Conservation (phyloP, 78 protist species). For the Tieghemostelium lacteum region DNA sequence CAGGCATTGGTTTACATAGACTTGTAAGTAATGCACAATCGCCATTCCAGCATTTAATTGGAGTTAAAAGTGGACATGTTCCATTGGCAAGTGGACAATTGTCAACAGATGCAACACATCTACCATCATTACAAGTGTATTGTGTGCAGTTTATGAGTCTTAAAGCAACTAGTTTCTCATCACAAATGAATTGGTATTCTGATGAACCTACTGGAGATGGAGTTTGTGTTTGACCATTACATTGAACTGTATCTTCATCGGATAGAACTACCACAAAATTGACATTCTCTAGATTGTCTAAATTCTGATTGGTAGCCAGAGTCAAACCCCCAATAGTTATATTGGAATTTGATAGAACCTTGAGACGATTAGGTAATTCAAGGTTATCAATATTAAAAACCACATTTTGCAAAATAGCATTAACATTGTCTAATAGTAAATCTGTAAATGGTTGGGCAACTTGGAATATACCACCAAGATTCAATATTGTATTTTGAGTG, state of each 20-base stretch:
- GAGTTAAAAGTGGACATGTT: background rate
- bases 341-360: background rate
- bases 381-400: background rate
- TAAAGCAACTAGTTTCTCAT: background rate
- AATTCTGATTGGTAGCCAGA: too few species aligned
- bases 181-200: conserved; percentile 4
- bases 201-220: background rate
- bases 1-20: conserved; percentile 1
- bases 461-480: too few species aligned
- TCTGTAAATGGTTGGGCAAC: too few species aligned
- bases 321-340: too few species aligned
- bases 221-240: background rate
- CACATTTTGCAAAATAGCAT: background rate
- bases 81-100: background rate
- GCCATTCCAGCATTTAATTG: conserved; percentile 16
- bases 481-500: too few species aligned
- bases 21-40: background rate
- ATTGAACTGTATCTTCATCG: background rate
- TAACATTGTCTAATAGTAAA: background rate
- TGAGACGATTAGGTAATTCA: background rate
- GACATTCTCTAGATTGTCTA: background rate
- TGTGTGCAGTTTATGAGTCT: conserved; percentile 21
- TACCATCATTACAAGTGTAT: background rate
- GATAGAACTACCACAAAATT: background rate
- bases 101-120: background rate